Percentiles rank a stretch among this genome's conserved stretches.
phyloP scores from a whole-genome alignment of 345 rosid genomes.

The Ceriops decandra region DNA sequence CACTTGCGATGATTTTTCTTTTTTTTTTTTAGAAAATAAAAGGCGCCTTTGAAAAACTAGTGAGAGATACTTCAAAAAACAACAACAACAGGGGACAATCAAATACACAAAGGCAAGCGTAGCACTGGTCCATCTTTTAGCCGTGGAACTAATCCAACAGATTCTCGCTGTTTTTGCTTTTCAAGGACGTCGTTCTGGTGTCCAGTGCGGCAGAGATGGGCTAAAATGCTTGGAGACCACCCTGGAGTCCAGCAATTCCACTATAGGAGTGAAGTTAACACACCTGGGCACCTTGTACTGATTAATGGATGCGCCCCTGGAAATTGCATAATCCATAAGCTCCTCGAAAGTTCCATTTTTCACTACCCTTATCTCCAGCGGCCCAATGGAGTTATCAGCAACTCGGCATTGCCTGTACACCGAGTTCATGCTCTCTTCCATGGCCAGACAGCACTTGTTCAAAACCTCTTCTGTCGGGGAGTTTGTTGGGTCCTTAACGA shows the following conservation, averaged over 20 bases:
- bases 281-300: conserved; percentile 97
- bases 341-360: conserved; percentile 91
- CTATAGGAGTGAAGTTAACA: conserved; percentile 77
- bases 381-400: conserved; percentile 73
- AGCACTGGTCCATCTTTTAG: too few relatives aligned
- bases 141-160: too few relatives aligned
- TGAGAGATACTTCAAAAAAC: too few relatives aligned
- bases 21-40: too few relatives aligned
- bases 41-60: too few relatives aligned
- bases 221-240: conserved; percentile 70
- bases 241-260: conserved; percentile 83
- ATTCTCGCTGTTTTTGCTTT: not conserved
- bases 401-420: conserved; percentile 90
- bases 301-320: conserved; percentile 92
- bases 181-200: conserved; percentile 58
- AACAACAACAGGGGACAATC: too few relatives aligned
- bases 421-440: conserved; percentile 91
- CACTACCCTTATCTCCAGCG: conserved; percentile 79
- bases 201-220: conserved; percentile 71
- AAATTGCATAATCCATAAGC: conserved; percentile 91
- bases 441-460: conserved; percentile 62
- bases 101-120: too few relatives aligned
- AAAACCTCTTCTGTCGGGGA: conserved; percentile 47
- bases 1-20: too few relatives aligned
- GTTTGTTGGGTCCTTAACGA: conserved; percentile 42